phyloP scores from a whole-genome alignment of 768 basidiomycete genomes.

The Terana coerulea region DNA sequence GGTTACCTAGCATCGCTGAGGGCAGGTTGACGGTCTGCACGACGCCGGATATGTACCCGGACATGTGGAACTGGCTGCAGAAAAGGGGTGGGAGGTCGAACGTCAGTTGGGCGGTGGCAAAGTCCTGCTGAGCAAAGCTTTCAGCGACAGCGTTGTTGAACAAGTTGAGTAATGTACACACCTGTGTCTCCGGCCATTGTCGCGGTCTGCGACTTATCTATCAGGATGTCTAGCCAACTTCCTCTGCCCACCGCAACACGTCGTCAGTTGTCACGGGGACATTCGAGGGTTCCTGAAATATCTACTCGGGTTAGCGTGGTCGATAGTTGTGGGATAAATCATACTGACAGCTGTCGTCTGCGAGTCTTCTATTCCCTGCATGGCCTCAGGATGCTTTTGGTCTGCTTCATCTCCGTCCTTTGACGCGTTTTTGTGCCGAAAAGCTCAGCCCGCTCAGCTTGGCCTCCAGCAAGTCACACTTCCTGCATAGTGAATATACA shows the following conservation, averaged over 20 bases:
- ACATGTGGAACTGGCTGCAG: conserved; percentile 24
- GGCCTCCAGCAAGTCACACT: conserved; percentile 67
- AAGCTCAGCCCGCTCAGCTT: conserved; percentile 54
- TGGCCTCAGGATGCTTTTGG: neutral
- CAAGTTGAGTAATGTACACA: too few species aligned
- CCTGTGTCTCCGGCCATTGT: too few species aligned
- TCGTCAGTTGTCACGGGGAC: conserved; percentile 3
- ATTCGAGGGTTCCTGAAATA: neutral
- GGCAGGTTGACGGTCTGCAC: conserved; percentile 20
- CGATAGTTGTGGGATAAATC: neutral
- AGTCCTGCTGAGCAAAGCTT: conserved; percentile 20
- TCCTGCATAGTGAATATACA: conserved; percentile 35
- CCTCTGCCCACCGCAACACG: conserved; percentile 11
- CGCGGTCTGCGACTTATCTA: too few species aligned
- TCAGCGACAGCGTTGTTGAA: too few species aligned
- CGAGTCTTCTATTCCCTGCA: neutral
- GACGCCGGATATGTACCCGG: conserved; percentile 16
- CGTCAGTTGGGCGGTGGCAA: conserved; percentile 18
- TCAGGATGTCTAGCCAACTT: conserved; percentile 4
- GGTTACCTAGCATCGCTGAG: neutral
- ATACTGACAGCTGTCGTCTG: neutral
- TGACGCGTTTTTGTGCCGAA: conserved; percentile 12
- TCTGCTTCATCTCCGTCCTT: neutral
- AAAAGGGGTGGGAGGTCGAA: conserved; percentile 20
- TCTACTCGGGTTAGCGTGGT: neutral